These are phyloP conservation scores for Alternaria ethzedia DNA, from an alignment of 2,329 filamentous ascomycete genomes.

Conservation along the genomic window DNA sequence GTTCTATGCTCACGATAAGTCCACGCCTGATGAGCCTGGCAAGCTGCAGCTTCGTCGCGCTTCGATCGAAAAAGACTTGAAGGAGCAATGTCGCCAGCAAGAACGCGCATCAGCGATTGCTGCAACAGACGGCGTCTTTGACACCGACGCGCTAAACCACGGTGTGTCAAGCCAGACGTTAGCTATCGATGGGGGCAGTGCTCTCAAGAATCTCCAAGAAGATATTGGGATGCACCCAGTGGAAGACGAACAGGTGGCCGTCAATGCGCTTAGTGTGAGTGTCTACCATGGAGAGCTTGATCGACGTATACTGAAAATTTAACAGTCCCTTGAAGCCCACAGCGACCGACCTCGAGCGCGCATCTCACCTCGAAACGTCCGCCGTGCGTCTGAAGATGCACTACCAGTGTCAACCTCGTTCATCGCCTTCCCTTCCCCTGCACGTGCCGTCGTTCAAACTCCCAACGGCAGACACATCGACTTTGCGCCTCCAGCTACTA, in stretches of 20 bases:
- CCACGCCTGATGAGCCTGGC: background rate
- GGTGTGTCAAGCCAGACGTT: background rate
- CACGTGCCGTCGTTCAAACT: background rate
- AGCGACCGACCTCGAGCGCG: background rate
- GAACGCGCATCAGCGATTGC: background rate
- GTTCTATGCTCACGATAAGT: background rate
- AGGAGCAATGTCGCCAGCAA: background rate
- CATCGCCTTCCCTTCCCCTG: background rate
- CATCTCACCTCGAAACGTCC: background rate
- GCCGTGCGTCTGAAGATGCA: background rate
- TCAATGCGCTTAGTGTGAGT: background rate
- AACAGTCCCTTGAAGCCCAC: background rate
- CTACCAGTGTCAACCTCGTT: background rate
- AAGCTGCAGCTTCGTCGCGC: background rate
- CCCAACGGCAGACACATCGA: slow-evolving; percentile 10
- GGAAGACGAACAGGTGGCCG: background rate
- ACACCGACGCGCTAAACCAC: background rate
- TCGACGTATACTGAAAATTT: background rate
- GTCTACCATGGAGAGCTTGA: too few relatives aligned
- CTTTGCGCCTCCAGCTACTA: slow-evolving; percentile 3
- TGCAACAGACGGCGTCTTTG: background rate
- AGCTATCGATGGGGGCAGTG: background rate
- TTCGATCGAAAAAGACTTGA: background rate
- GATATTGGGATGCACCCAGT: background rate
- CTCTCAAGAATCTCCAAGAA: background rate